Evolutionary conservation across 305 asterid species (phyloP), one percentile per base, ranked within the genome.

Genomic region (Rubia peregrina): DNA sequence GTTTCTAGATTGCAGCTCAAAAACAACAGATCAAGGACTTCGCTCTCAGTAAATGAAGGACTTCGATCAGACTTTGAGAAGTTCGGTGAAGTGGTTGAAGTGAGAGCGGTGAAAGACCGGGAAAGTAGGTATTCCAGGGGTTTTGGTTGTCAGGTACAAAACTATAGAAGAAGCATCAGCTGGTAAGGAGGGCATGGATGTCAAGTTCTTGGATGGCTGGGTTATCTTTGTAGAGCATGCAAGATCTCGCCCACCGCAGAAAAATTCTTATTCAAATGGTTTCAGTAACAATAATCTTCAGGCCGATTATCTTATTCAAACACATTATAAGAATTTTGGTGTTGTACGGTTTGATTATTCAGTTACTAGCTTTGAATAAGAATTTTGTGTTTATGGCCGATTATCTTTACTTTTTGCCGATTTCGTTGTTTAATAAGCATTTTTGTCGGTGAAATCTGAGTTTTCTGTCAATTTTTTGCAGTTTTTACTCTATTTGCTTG

Each of bases 121-220:
- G 85, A 70, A 38, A 81, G 90, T 67, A 96, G 97, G 44, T 90
- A 75, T 80, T 92, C 98, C 17, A 92, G 82, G 85, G 96, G 98
- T 53, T 92, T 81, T 61, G 98, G 98, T 88, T 73, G 96, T 92
- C 51, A 79, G 73, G 69, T 92, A 92, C 77, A 80, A 84, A 71
- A 80, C 96, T 24, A 0, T 88, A 68, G 86, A 86, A 61, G 93
- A 83, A 2, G 96, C 98, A 70, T 89, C 43, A 71, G 76, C 85
- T 33, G 98, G 95, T 77, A 83, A 86, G 61, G 76, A 85, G 72
- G 97, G 93, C 86, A 86, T 90, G 97, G 95, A 92, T 82, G 97
- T 96, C 67, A 83, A 90, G 97, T 89, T 82, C 83, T 71, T 89
- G 86, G 97, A 90, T 64, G 97, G 92, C 12, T 89, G 96, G 96